These are phyloP conservation scores for Firmiana major DNA, from an alignment of 345 rosid species.

Conservation along the genomic window DNA sequence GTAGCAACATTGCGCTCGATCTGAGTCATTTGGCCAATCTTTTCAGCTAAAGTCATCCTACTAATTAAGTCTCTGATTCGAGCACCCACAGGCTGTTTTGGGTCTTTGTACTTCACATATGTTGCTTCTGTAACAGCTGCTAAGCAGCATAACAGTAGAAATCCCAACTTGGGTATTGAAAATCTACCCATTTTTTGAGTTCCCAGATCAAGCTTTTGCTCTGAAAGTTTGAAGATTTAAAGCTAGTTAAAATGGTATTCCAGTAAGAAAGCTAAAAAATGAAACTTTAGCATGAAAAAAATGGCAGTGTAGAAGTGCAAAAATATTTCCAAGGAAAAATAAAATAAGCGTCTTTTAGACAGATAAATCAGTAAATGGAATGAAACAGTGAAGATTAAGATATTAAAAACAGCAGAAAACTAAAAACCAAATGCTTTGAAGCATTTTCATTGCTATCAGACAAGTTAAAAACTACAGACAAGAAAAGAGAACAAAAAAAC, in stretches of 20 bases:
- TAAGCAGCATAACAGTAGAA: constrained; percentile 33
- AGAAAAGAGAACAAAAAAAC: background rate
- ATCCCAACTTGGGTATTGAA: constrained; percentile 17
- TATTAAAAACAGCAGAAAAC: background rate
- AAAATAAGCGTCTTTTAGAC: background rate
- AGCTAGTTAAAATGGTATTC: background rate
- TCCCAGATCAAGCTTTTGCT: constrained; percentile 11
- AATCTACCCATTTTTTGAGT: constrained; percentile 11
- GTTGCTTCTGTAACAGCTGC: constrained; percentile 30
- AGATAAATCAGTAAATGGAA: background rate
- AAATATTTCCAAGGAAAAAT: no score
- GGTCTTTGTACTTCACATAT: constrained; percentile 61
- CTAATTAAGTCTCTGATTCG: constrained; percentile 67
- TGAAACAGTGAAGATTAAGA: background rate
- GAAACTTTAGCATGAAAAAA: background rate
- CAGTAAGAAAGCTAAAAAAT: background rate
- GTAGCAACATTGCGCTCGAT: constrained; percentile 74
- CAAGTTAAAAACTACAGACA: background rate
- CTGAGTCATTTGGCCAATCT: constrained; percentile 95
- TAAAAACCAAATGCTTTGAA: background rate
- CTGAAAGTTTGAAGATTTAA: constrained; percentile 5
- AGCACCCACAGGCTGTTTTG: constrained; percentile 46
- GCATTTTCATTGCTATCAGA: background rate
- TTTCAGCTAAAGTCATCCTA: constrained; percentile 80
- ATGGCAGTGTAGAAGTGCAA: no score